Conservation (phyloP, 345 rosid species). For the Camelina neglecta region DNA sequence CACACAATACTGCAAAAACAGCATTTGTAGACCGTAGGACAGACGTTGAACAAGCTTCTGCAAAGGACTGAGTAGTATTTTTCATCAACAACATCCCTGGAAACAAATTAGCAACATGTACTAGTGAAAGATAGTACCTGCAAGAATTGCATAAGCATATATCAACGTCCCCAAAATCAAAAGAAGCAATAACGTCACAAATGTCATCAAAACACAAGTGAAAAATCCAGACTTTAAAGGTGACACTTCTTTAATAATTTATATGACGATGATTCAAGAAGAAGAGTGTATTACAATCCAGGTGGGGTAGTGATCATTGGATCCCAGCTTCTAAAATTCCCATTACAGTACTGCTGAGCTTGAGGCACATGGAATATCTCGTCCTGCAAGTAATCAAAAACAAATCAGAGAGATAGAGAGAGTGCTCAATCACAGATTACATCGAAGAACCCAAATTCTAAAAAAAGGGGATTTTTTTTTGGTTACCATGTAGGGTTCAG, state of each 20-base stretch:
- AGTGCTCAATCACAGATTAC: neutral
- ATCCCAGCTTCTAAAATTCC: slow-evolving; percentile 86
- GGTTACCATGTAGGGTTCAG: slow-evolving; percentile 84
- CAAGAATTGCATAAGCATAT: no score
- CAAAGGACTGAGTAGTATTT: slow-evolving; percentile 44
- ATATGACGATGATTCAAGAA: neutral
- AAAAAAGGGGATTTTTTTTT: neutral
- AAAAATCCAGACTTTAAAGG: slow-evolving; percentile 4
- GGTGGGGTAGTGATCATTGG: slow-evolving; percentile 99
- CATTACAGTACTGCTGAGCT: slow-evolving; percentile 80
- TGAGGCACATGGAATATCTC: slow-evolving; percentile 96
- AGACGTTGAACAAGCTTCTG: slow-evolving; percentile 63
- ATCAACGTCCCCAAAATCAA: neutral
- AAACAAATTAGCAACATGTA: slow-evolving; percentile 69
- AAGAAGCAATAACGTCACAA: no score
- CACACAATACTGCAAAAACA: slow-evolving; percentile 72
- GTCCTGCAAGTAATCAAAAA: slow-evolving; percentile 59
- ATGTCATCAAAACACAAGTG: neutral
- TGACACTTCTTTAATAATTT: slow-evolving; percentile 11
- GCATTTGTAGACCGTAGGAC: slow-evolving; percentile 73
- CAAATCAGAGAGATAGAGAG: neutral
- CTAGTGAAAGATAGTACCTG: slow-evolving; percentile 95
- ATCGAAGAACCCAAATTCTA: neutral
- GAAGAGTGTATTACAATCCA: slow-evolving; percentile 67
- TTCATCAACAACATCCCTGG: slow-evolving; percentile 60